These are phyloP conservation scores for Exophiala sp. DNA, from an alignment of 2,329 filamentous ascomycete species.

Conservation along the genomic window DNA sequence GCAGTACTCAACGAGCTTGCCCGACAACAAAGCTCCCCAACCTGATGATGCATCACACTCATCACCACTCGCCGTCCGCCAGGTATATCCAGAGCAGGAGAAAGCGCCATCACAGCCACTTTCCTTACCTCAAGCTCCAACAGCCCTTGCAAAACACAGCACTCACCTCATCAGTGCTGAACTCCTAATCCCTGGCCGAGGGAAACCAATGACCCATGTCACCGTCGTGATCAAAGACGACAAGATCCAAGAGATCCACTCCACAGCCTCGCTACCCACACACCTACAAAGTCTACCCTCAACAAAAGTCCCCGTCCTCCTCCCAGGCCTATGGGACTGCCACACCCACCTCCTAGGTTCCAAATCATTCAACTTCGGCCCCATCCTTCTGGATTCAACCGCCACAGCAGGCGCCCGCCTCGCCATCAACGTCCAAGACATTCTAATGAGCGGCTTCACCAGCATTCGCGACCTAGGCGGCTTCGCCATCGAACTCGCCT, in stretches of 20 bases:
- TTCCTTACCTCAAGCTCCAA: neutral
- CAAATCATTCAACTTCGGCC: slow-evolving; percentile 23
- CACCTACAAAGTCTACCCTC: slow-evolving; percentile 5
- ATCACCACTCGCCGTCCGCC: too few relatives aligned
- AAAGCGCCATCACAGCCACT: neutral
- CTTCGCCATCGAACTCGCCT: slow-evolving; percentile 44
- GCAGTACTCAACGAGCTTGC: neutral
- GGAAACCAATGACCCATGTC: slow-evolving; percentile 40
- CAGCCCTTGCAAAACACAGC: neutral
- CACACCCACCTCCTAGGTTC: slow-evolving; percentile 49
- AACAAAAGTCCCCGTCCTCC: slow-evolving; percentile 42
- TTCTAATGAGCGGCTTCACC: slow-evolving; percentile 50
- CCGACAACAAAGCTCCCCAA: neutral
- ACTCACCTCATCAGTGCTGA: slow-evolving; percentile 28
- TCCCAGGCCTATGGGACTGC: slow-evolving; percentile 55
- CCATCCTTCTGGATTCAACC: slow-evolving; percentile 21
- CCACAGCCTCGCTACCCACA: slow-evolving; percentile 12
- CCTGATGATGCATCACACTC: too few relatives aligned
- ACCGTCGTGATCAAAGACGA: slow-evolving; percentile 40
- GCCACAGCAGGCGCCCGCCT: slow-evolving; percentile 40
- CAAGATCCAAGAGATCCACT: slow-evolving; percentile 36
- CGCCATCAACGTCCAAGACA: slow-evolving; percentile 40
- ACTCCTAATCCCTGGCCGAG: slow-evolving; percentile 49
- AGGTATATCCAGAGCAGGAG: too few relatives aligned
- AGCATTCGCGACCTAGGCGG: slow-evolving; percentile 51